phyloP scores from a whole-genome alignment of 2,329 filamentous ascomycete genomes.

The Trichoderma oligosporum region DNA sequence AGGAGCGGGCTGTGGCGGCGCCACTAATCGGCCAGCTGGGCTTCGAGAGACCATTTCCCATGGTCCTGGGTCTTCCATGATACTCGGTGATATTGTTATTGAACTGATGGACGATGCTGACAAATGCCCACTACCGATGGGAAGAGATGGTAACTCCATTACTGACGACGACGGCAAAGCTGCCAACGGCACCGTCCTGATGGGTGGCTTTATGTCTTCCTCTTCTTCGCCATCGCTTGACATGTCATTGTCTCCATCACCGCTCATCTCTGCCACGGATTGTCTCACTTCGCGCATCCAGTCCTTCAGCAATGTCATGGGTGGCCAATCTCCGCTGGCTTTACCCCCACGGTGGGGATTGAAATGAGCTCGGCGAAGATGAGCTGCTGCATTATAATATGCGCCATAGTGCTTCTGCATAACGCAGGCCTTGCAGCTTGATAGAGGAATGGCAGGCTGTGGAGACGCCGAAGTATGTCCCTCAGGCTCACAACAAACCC shows the following conservation, averaged over 20 bases:
- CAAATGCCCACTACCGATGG: neutral
- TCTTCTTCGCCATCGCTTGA: conserved; percentile 52
- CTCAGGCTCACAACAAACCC: conserved; percentile 53
- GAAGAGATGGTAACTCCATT: conserved; percentile 6
- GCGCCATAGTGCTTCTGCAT: conserved; percentile 56
- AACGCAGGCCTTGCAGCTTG: conserved; percentile 55
- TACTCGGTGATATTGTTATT: conserved; percentile 15
- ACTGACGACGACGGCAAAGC: neutral
- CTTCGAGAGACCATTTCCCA: conserved; percentile 14
- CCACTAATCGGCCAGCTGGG: neutral
- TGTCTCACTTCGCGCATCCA: conserved; percentile 60
- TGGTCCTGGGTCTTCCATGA: neutral
- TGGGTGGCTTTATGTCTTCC: conserved; percentile 32
- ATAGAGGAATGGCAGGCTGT: conserved; percentile 50
- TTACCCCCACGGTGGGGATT: conserved; percentile 54
- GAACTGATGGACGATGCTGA: conserved; percentile 11
- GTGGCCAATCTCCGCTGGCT: conserved; percentile 56
- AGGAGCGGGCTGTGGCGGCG: neutral
- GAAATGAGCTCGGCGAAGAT: conserved; percentile 55
- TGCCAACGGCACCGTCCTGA: conserved; percentile 4
- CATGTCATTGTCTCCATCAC: conserved; percentile 28
- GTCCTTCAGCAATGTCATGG: conserved; percentile 55
- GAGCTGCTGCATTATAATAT: conserved; percentile 58
- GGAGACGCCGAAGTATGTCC: conserved; percentile 34
- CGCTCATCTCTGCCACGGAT: conserved; percentile 44